Evolutionary conservation across 2,329 filamentous ascomycete species (phyloP), one percentile per base, ranked within the genome.

Genomic region (Colletotrichum abscissum): DNA sequence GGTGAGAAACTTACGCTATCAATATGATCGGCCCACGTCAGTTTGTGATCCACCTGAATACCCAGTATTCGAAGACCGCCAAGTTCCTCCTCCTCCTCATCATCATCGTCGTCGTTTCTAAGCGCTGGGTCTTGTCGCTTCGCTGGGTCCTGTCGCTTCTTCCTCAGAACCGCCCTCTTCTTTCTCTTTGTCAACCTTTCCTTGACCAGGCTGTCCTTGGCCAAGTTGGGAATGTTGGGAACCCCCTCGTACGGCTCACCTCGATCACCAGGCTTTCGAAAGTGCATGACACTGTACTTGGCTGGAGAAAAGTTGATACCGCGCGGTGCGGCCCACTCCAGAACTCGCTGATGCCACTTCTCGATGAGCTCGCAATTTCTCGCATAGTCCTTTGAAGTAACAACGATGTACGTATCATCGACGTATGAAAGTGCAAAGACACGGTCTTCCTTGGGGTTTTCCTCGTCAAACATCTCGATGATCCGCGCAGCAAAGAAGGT

Each of bases 271-370:
- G 12, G 24, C 38, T 26, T 56, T 30, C 49, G 33, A 30, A 69
- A 69, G 33, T 69, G 66, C 58, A 69, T 69, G 30, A 69, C 28
- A 1, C 63, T 69, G 49, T 69, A 69, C 58, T 63, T 69, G n/a
- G 22, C 2, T 5, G 57, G 66, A 30, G 52, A 49, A 7, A 69
- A 69, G 1, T 24, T 22, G n/a, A 69, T 33, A 5, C 46, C 28
- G 3, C 59, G 58, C 16, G 28, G 42, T 1, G 3, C 3, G 14
- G 66, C 66, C 66, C 57, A 69, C 0, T 26, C 24, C 35, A 55
- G n/a, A 16, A 68, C 24, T 35, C 33, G 22, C 42, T 57, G 1
- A 57, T 69, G 66, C 57, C 33, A 35, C 33, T 35, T 35, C 33
- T 35, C 33, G 33, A 35, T 35, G 33, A 14, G 11, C 33, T 35